Base-by-base conservation (phyloP, 345 rosid species). In the sweet orange (Citrus sinensis) region DNA sequence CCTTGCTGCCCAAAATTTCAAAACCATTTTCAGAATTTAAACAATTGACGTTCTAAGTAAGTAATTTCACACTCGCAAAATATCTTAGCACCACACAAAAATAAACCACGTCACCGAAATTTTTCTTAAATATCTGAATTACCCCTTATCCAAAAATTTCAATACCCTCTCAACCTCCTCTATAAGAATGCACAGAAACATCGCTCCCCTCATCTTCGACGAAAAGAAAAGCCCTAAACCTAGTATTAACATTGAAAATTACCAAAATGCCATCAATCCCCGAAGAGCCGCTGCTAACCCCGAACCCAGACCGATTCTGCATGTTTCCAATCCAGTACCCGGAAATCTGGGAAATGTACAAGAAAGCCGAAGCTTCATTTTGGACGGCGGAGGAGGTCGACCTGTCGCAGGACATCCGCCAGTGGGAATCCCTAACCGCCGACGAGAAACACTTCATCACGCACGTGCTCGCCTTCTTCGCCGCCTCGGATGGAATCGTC, bases 321-420 rank as follows among this genome's bases (percentile, higher is more conserved):
- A 96, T 96, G 99, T 96, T 96, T 56, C 99, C 99, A 0, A 91
- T 94, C 66, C 90, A 94, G 32, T 92, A 91, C 80, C 98, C 99
- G 0, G 82, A 92, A 85, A 87, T 96, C 65, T 96, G 98, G 99
- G 97, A 96, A 68, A 94, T 92, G 99, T 94, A 96, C 87, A 94
- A 96, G 92, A 90, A 96, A 73, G 98, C 97, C 22, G 99, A 92
- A 76, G 98, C 99, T 35, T 96, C 98, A 0, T 96, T 96, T 62
- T 96, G 99, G 97, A 96, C 98, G 2, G 98, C 98, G 4, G 98
- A 96, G 83, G 99, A 96, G 78, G 99, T 96, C 27, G 99, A 96
- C 62, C 88, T 96, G 71, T 96, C 99, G 4, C 86, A 85, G 37
- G 98, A 96, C 76, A 37, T 73, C 19, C 90, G 92, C 34, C 93